phyloP scores from a whole-genome alignment of 768 basidiomycete genomes.

The Saitozyma podzolica region DNA sequence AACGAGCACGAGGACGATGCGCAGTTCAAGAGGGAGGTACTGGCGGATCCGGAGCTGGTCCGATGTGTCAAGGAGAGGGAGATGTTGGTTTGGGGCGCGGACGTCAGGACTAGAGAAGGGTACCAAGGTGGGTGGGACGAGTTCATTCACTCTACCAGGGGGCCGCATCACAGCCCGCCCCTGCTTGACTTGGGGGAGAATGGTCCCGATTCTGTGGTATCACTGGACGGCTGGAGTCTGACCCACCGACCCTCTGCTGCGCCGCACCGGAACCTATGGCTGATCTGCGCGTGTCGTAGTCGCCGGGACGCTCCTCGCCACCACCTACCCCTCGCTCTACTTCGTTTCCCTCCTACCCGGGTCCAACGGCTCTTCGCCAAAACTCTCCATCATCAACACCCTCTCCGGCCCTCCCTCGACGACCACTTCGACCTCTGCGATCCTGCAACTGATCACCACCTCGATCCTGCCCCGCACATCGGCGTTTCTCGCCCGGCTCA shows the following conservation, averaged over 20 bases:
- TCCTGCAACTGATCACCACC: slow-evolving; percentile 67
- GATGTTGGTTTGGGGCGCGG: slow-evolving; percentile 87
- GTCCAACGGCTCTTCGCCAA: slow-evolving; percentile 50
- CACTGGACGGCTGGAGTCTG: neutral
- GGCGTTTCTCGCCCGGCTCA: slow-evolving; percentile 70
- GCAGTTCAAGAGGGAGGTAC: slow-evolving; percentile 81
- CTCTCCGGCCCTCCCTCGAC: slow-evolving; percentile 69
- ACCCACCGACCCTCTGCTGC: neutral
- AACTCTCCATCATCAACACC: slow-evolving; percentile 78
- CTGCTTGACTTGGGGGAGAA: neutral
- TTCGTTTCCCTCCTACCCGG: slow-evolving; percentile 77
- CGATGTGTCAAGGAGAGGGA: slow-evolving; percentile 69
- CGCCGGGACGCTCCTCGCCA: slow-evolving; percentile 64
- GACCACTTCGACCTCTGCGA: slow-evolving; percentile 64
- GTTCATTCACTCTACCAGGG: neutral
- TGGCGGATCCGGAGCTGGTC: slow-evolving; percentile 73
- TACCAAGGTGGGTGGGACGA: slow-evolving; percentile 64
- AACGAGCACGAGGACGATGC: slow-evolving; percentile 86
- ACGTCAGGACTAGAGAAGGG: slow-evolving; percentile 76
- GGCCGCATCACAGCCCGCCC: neutral
- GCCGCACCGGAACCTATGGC: slow-evolving; percentile 33
- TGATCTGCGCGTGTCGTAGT: slow-evolving; percentile 54
- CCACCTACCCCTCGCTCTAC: slow-evolving; percentile 89
- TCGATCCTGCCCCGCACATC: slow-evolving; percentile 77
- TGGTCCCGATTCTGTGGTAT: neutral